Percentiles rank a stretch among this genome's conserved stretches.
Conservation (phyloP, 768 basidiomycete genomes). For the Phylloporus arenicola region DNA sequence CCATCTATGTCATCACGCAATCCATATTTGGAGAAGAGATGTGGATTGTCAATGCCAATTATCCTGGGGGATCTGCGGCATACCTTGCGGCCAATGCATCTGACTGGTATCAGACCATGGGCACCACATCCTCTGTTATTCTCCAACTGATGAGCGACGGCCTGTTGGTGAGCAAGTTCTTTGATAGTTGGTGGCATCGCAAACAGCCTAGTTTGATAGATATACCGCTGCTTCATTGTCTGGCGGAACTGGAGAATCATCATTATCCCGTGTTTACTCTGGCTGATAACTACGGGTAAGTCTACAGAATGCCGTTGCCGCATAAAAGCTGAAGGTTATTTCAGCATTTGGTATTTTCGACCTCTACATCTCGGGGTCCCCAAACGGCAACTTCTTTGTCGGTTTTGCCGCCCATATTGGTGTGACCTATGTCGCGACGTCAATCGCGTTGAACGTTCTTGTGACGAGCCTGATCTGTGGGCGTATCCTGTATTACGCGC, state of each 20-base stretch:
- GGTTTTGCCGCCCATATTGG: conserved; percentile 9
- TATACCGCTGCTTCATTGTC: conserved; percentile 33
- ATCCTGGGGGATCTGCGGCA: conserved; percentile 30
- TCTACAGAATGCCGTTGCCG: neutral
- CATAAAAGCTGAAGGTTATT: neutral
- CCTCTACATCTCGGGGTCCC: conserved; percentile 2
- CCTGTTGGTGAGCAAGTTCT: conserved; percentile 27
- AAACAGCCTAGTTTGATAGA: conserved; percentile 10
- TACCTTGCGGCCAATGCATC: conserved; percentile 25
- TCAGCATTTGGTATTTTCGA: conserved; percentile 8
- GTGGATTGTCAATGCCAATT: conserved; percentile 31
- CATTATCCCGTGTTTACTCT: conserved; percentile 9
- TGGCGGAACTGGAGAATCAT: conserved; percentile 20
- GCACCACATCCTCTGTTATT: conserved; percentile 22
- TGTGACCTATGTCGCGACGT: conserved; percentile 6
- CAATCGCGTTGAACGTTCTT: conserved; percentile 10
- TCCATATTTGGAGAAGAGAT: conserved; percentile 23
- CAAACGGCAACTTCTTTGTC: conserved; percentile 4
- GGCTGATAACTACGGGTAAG: conserved; percentile 3
- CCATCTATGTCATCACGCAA: conserved; percentile 18
- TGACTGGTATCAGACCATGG: conserved; percentile 23
- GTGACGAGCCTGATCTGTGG: conserved; percentile 9
- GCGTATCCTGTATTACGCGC: conserved; percentile 8
- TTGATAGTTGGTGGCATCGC: neutral
- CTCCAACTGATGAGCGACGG: conserved; percentile 30